Evolutionary conservation across 805 yeast species (phyloP), one percentile per base, ranked within the genome.

Genomic region (Brettanomyces anomalus): DNA sequence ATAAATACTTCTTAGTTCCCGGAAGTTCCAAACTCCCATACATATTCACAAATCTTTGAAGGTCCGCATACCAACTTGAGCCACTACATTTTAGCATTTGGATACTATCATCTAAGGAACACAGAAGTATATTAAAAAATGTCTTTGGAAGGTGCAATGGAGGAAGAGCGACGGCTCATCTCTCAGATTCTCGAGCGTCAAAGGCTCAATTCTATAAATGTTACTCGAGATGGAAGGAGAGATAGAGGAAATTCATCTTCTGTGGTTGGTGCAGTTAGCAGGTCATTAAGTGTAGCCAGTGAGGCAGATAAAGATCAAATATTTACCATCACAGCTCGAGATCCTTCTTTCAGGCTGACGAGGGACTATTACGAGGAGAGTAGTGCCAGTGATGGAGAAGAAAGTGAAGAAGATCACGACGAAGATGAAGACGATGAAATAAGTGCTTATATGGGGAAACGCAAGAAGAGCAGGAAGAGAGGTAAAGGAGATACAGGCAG

Each of bases 271-370:
- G 47, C 15, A 3, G 24, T 40, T 15, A 37, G 44, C 7, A 43
- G 57, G 35, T 53, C 61, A 11, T 32, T 55, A 24, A 53, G 57
- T 30, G 45, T 60, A 31, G 46, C 55, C 11, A 15, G 24, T 10
- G 43, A 50, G 1, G 45, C 52, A n/a, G 54, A 51, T 24, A 33
- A 38, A 14, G 58, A 52, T 11, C 45, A 43, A 43, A 74, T 73
- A 50, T 81, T 83, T 79, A 74, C 85, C 0, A 79, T 84, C 35
- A 70, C 85, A 39, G 73, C 75, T 43, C 84, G 78, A 51, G 89
- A 84, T 52, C 94, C 94, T 0, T 79, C 80, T 48, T 83, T 80
- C 52, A 64, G 93, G 45, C 57, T 81, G 31, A 38, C 30, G 6
- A 16, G n/a, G 13, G 34, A 38, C 14, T 32, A 39, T 20, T 19